phyloP scores from a whole-genome alignment of 2,329 filamentous ascomycete genomes.

The Talaromyces sp. region DNA sequence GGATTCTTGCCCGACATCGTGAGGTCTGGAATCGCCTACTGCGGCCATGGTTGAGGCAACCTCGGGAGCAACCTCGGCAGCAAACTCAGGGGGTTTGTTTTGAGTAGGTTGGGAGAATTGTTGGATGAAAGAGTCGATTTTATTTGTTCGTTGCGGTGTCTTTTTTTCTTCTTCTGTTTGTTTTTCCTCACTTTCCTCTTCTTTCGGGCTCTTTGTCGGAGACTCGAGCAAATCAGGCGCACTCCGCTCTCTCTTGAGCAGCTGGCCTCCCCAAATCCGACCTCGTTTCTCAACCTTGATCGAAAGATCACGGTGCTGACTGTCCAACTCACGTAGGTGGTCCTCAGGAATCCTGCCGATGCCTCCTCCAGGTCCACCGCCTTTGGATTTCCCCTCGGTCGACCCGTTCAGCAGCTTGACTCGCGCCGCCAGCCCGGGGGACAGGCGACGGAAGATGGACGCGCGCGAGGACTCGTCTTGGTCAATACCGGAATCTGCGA shows the following conservation, averaged over 20 bases:
- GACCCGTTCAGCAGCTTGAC: constrained; percentile 38
- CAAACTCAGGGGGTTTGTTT: neutral
- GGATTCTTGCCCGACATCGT: constrained; percentile 17
- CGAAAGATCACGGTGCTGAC: constrained; percentile 32
- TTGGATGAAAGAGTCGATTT: neutral
- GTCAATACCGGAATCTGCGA: neutral
- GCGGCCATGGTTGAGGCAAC: constrained; percentile 24
- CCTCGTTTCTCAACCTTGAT: constrained; percentile 35
- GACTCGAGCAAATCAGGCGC: constrained; percentile 16
- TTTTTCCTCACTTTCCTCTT: neutral
- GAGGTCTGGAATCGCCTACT: constrained; percentile 14
- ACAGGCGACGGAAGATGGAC: constrained; percentile 38
- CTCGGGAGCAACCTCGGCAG: constrained; percentile 10
- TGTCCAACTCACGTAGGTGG: constrained; percentile 38
- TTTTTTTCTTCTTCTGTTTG: neutral
- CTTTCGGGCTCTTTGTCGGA: constrained; percentile 8
- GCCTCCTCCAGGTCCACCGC: constrained; percentile 6
- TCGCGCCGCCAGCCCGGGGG: constrained; percentile 37
- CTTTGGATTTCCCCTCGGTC: constrained; percentile 16
- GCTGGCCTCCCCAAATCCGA: constrained; percentile 27
- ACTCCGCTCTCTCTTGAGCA: constrained; percentile 14
- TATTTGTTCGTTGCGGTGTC: neutral
- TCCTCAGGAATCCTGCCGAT: constrained; percentile 38
- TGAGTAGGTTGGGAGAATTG: neutral
- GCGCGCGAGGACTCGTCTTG: constrained; percentile 24